Evolutionary conservation across 106 monocot genomes (phyloP).

Genomic region (Platanthera zijinensis): DNA sequence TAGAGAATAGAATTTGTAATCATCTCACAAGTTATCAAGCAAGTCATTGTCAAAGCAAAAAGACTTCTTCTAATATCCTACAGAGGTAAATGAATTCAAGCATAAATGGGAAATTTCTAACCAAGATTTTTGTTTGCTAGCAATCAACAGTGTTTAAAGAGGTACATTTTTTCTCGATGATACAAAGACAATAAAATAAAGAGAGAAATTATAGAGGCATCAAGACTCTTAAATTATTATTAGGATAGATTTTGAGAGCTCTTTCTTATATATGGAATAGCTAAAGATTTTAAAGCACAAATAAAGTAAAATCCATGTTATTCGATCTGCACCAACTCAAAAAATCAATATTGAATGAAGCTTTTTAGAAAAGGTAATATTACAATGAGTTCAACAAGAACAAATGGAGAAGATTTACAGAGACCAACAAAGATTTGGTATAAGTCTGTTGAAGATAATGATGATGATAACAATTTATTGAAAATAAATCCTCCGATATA

Average conservation of each 20-base stretch:
- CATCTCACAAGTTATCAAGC: background rate
- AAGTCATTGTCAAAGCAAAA: background rate
- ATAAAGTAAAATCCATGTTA: background rate
- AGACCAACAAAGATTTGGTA: background rate
- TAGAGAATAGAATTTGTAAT: background rate
- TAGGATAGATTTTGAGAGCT: background rate
- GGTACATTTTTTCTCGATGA: background rate
- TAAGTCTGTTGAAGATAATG: background rate
- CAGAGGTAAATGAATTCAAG: background rate
- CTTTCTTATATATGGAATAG: background rate
- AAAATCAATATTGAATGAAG: background rate
- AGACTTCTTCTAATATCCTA: background rate
- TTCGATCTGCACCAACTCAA: background rate
- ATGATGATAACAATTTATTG: background rate
- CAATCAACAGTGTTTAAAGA: background rate
- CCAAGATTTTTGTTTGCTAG: background rate
- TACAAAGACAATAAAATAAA: no score
- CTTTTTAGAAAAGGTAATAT: background rate
- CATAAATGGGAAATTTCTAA: no score
- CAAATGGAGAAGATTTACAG: background rate
- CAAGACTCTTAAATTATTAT: background rate
- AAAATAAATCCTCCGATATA: background rate
- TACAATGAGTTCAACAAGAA: background rate
- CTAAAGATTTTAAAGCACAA: background rate
- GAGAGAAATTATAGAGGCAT: background rate